These are phyloP conservation scores for Gastrodia elata DNA, from an alignment of 106 monocot genomes.

Conservation along the genomic window DNA sequence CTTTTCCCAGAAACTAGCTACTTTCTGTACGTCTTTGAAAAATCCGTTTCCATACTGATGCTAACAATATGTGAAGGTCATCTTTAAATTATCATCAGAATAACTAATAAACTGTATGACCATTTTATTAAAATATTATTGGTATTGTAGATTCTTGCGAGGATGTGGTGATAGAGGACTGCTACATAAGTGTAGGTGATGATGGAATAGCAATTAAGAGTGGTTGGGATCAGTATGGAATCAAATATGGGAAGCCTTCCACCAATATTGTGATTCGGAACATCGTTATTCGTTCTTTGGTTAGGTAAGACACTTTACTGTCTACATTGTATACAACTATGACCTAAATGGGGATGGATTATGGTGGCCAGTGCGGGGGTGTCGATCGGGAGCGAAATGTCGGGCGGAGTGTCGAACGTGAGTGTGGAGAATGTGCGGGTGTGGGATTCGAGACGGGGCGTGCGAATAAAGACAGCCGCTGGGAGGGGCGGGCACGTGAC, in stretches of 20 bases:
- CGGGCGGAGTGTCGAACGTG: conserved; percentile 50
- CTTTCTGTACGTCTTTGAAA: not conserved
- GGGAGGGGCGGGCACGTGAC: conserved; percentile 59
- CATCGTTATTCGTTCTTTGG: conserved; percentile 41
- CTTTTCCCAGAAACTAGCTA: too few species aligned
- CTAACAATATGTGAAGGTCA: not conserved
- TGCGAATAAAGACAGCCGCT: conserved; percentile 55
- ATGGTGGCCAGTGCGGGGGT: conserved; percentile 46
- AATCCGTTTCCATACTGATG: not conserved
- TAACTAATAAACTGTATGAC: not conserved
- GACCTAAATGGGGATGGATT: not conserved
- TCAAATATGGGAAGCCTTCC: conserved; percentile 53
- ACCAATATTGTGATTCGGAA: conserved; percentile 56
- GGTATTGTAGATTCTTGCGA: conserved; percentile 73
- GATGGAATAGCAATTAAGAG: conserved; percentile 81
- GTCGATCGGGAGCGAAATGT: conserved; percentile 78
- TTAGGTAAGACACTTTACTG: conserved; percentile 38
- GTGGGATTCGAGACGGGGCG: conserved; percentile 40
- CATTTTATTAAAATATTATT: not conserved
- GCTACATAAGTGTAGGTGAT: conserved; percentile 67
- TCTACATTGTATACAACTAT: not conserved
- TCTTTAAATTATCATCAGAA: not conserved
- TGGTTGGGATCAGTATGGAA: conserved; percentile 80
- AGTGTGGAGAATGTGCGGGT: conserved; percentile 40
- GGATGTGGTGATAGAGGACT: conserved; percentile 60